These are phyloP conservation scores for Kodamaea plutei DNA, from an alignment of 1,139 yeast genomes.

Conservation along the genomic window DNA sequence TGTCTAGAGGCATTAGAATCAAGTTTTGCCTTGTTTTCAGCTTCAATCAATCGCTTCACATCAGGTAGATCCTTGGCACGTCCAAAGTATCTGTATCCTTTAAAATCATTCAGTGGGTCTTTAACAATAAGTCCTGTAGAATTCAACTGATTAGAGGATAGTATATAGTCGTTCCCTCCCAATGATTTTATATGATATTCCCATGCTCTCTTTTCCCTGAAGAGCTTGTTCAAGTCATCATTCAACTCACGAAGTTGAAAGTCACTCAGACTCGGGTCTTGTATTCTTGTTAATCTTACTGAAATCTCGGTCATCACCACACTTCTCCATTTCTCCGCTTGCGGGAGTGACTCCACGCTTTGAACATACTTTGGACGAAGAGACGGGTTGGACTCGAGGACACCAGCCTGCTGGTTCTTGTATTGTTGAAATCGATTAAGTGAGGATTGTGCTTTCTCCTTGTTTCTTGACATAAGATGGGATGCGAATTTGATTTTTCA, in stretches of 20 bases:
- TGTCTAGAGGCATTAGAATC: no score
- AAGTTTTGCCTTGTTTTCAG: no score
- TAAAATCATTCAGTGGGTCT: conserved; percentile 19
- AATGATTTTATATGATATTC: conserved; percentile 57
- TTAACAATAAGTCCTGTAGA: conserved; percentile 21
- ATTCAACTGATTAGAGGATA: conserved; percentile 15
- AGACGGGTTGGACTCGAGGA: conserved; percentile 53
- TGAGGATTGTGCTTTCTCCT: conserved; percentile 71
- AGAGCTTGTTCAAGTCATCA: conserved; percentile 18
- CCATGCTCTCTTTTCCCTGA: conserved; percentile 53
- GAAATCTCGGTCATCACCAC: conserved; percentile 64
- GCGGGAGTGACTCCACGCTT: conserved; percentile 51
- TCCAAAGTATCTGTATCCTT: conserved; percentile 76
- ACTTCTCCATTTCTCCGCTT: conserved; percentile 77
- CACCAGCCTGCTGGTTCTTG: conserved; percentile 57
- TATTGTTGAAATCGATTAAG: conserved; percentile 62
- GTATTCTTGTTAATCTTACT: conserved; percentile 55
- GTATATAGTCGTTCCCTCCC: conserved; percentile 17
- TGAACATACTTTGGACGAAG: conserved; percentile 61
- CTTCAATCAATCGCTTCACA: conserved; percentile 55
- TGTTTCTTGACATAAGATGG: conserved; percentile 66
- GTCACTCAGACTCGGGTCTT: conserved; percentile 58
- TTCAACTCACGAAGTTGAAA: conserved; percentile 67
- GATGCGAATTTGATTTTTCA: not conserved
- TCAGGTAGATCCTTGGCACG: conserved; percentile 80